Conservation (phyloP, 495 filamentous ascomycete genomes). For the Neurospora sp. region DNA sequence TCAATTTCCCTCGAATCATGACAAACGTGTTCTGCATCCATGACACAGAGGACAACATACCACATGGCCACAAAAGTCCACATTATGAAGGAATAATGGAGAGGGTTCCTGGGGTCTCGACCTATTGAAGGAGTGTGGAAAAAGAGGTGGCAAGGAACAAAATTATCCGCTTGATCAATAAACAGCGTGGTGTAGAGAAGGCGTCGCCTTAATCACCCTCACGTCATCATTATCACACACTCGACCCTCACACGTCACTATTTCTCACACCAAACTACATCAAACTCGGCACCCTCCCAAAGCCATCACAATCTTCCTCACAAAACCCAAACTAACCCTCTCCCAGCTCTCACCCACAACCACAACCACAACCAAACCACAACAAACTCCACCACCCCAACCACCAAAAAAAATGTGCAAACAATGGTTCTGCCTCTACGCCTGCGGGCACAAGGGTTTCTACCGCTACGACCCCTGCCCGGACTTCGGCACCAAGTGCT, state of each 20-base stretch:
- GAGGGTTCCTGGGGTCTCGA: not conserved
- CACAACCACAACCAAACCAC: not conserved
- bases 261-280: not conserved
- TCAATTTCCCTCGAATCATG: not conserved
- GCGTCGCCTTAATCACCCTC: not conserved
- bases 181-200: not conserved
- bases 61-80: not conserved
- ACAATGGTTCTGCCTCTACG: conserved; percentile 20
- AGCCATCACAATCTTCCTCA: not conserved
- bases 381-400: not conserved
- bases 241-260: not conserved
- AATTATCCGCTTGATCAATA: no score
- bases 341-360: not conserved
- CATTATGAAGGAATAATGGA: not conserved
- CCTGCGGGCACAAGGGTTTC: conserved; percentile 15
- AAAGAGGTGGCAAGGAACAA: not conserved
- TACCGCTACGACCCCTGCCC: conserved; percentile 17
- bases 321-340: not conserved
- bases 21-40: not conserved
- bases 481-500: conserved; percentile 14
- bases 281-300: not conserved
- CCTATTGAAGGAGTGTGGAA: not conserved
- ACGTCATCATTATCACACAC: not conserved
- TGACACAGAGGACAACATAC: not conserved
- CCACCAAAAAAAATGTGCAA: conserved; percentile 10